These are phyloP conservation scores for Lentinus brumalis DNA, from an alignment of 768 basidiomycete genomes.

Conservation along the genomic window DNA sequence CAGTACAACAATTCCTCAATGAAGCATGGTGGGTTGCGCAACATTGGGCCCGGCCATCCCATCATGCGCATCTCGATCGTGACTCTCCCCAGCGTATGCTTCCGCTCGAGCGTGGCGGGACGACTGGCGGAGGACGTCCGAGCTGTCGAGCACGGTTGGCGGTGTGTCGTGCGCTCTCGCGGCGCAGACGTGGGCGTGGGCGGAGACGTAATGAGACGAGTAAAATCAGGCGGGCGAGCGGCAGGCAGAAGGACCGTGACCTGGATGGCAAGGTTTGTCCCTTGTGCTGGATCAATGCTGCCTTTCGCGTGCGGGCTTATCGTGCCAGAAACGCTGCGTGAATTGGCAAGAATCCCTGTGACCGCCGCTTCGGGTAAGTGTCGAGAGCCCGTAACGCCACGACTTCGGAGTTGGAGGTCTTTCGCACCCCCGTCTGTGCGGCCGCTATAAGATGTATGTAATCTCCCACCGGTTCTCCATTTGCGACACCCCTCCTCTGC, in stretches of 20 bases:
- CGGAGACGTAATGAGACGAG: slow-evolving; percentile 15
- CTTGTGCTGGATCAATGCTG: slow-evolving; percentile 4
- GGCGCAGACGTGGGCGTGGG: not conserved
- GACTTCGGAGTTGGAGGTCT: slow-evolving; percentile 21
- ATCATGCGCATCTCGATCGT: slow-evolving; percentile 11
- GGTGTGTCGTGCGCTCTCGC: slow-evolving; percentile 1
- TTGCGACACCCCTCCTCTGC: slow-evolving; percentile 27
- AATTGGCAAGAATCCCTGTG: slow-evolving; percentile 12
- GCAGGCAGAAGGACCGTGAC: slow-evolving; percentile 8
- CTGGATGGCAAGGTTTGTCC: slow-evolving; percentile 8
- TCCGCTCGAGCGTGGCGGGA: not conserved
- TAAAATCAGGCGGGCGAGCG: slow-evolving; percentile 14
- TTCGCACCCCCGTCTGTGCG: slow-evolving; percentile 22
- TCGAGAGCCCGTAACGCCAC: slow-evolving; percentile 17
- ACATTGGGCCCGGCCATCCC: slow-evolving; percentile 4
- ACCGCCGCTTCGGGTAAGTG: slow-evolving; percentile 17
- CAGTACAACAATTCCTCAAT: slow-evolving; percentile 20
- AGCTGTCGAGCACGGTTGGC: slow-evolving; percentile 2
- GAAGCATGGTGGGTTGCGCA: slow-evolving; percentile 7
- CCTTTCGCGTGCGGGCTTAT: slow-evolving; percentile 12
- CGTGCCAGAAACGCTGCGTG: slow-evolving; percentile 8
- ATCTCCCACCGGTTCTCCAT: slow-evolving; percentile 26
- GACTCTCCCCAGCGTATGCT: not conserved
- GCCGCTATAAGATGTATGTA: slow-evolving; percentile 29
- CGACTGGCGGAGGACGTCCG: not conserved